Conservation (phyloP, 805 yeast genomes). For the Candida chauliodis region DNA sequence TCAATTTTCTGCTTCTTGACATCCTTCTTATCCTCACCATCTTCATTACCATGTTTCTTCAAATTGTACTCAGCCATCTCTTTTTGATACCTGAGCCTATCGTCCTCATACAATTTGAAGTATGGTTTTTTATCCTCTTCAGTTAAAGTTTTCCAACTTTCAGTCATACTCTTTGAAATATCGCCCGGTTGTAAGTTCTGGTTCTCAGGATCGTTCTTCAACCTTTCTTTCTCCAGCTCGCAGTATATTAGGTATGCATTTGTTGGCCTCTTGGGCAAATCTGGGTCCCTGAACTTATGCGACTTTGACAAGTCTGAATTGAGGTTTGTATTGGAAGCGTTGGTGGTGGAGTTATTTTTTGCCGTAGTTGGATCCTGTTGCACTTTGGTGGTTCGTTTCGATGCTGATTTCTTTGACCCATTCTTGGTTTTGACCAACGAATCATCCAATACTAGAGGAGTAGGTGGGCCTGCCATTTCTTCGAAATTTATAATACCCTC, state of each 20-base stretch:
- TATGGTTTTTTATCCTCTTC: constrained; percentile 71
- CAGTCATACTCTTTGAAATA: constrained; percentile 74
- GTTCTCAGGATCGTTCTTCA: constrained; percentile 46
- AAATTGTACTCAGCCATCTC: constrained; percentile 61
- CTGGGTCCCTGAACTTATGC: constrained; percentile 66
- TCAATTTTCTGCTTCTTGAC: constrained; percentile 7
- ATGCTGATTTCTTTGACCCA: constrained; percentile 17
- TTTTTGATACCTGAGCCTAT: constrained; percentile 65
- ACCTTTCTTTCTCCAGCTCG: constrained; percentile 75
- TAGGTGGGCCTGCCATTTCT: constrained; percentile 41
- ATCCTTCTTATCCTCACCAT: constrained; percentile 7
- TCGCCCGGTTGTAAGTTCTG: constrained; percentile 60
- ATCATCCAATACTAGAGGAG: constrained; percentile 34
- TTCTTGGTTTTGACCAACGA: constrained; percentile 21
- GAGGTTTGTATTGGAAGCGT: neutral
- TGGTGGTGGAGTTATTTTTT: constrained; percentile 74
- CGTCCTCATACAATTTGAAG: constrained; percentile 73
- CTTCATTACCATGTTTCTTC: constrained; percentile 17
- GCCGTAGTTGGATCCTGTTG: constrained; percentile 33
- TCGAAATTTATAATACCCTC: constrained; percentile 22
- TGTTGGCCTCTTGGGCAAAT: constrained; percentile 83
- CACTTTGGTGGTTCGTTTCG: constrained; percentile 16
- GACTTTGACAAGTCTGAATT: neutral
- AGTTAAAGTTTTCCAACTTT: constrained; percentile 75
- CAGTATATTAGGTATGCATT: constrained; percentile 87